Base-by-base conservation (phyloP, 2,329 filamentous ascomycete species). In the Monilinia polystroma region DNA sequence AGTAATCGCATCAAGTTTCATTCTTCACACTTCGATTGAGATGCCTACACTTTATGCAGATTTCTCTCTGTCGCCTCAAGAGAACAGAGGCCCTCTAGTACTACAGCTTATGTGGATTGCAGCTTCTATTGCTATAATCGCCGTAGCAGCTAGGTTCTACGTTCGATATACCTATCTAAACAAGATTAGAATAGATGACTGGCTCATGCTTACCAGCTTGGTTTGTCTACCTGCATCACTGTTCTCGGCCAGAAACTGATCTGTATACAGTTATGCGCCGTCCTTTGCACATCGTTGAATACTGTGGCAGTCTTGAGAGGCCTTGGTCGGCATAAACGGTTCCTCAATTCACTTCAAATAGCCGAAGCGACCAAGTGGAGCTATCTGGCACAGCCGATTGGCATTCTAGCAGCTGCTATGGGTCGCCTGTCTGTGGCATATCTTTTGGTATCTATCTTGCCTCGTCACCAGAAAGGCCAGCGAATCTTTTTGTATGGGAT, bases 301-400 rank as follows among this genome's bases (percentile, higher is more conserved):
- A 55, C 53, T 8, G 53, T 55, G 26, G 53, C 53, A 35, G 10
- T 55, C 53, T 55, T 20, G 53, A 55, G 53, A 16, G 29, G 29
- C 7, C 16, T 55, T 35, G 53, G 53, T 55, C 53, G 53, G 20
- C 53, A 55, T 55, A 55, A 32, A 35, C 53, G 35, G 32, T 55
- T 35, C 20, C 53, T 55, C 7, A 16, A 55, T 55, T 35, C 26
- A n/a, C 12, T 20, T 20, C 53, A 55, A 55, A 55, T 35, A 55
- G 53, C 53, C 26, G 53, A 55, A 55, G 26, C 53, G 7, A 55
- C 53, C 7, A 55, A 55, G 53, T 55, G 53, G 53, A 55, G 53
- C 20, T 55, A 55, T 32, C 53, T 55, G 29, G 53, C 53, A 55
- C 53, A 55, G 20, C 53, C 53, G 26, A 35, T 55, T 10, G 53